Base-by-base conservation (phyloP, 2,329 filamentous ascomycete genomes). In the Graphilbum fragrans region DNA sequence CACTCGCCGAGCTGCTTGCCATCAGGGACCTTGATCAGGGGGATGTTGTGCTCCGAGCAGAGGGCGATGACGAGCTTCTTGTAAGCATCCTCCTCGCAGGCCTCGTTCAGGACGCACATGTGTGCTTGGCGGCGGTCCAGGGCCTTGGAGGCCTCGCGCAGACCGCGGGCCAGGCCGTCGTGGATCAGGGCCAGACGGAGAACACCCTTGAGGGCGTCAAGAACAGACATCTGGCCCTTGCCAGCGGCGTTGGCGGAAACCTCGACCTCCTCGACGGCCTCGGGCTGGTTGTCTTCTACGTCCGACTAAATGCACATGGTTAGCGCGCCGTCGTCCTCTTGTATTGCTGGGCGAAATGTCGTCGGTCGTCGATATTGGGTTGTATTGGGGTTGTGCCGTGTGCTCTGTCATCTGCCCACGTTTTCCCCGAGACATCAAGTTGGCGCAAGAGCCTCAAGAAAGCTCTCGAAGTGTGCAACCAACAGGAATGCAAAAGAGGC, bases 101-200 rank as follows among this genome's bases (percentile, higher is more conserved):
- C 82, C 81, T 98, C 92, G 81, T 98, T 98, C 60, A 98, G 82
- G 56, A 98, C 92, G 69, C 92, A 98, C 88, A 98, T 96, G 77
- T 98, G 92, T 47, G 92, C 92, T 75, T 98, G 86, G 63, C 92
- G 87, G 63, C 92, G 82, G 72, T 98, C 92, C 61, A 98, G 86
- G 52, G 92, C 90, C 80, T 98, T 98, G 74, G 83, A 87, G 53
- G 92, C 92, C 74, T 98, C 92, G 58, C 92, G 88, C 60, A 98
- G 86, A 72, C 92, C 92, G 59, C 92, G 88, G 64, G 92, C 92
- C 58, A 98, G 88, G 66, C 92, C 92, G 66, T 98, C 92, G 82
- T 98, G 90, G 82, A 96, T 95, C 59, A 98, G 85, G 52, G 92
- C 83, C 65, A 96, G 85, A 77, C 94, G 94, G 64, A 98, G 79